Evolutionary conservation across 2,329 filamentous ascomycete species (phyloP), one percentile per base, ranked within the genome.

Genomic region (Aspergillus awamori): DNA sequence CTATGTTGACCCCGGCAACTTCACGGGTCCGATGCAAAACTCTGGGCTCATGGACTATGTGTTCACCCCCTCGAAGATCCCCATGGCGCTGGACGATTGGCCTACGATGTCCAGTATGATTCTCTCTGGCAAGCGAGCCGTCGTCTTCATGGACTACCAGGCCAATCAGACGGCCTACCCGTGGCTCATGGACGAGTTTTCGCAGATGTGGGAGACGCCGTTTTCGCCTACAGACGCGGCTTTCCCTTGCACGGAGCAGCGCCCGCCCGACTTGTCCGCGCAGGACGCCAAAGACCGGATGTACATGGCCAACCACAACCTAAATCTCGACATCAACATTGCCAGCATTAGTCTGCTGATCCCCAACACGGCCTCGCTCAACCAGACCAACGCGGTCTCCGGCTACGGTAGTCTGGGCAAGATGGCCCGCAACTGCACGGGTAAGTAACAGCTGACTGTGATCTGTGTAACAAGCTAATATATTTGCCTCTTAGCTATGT

Each of bases 241-340:
- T 0, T 96, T 97, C 74, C 92, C 93, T 0, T 97, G 93, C 79
- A 87, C 81, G 0, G 82, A 88, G 39, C 86, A 97, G 72, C 88
- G 93, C 0, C 93, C 93, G 0, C 91, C 91, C 0, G 80, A 85
- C 47, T 79, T 96, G 60, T 70, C 79, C 2, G 70, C 74, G 0
- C 77, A 82, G 2, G 81, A 85, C 7, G 83, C 85, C 0, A 79
- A 81, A 60, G 81, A 88, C 30, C 84, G 88, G 47, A 82, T 96
- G 77, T 96, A 93, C 74, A 83, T 97, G 71, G 85, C 90, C 70
- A 97, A 97, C 77, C 93, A 97, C 80, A 97, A 97, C 73, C 83
- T 97, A 61, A 97, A 97, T 74, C 84, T 89, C 61, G 84, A 93
- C 66, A 85, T 96, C 63, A 84, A 84, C 57, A 77, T 96, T 38